Evolutionary conservation across 805 yeast genomes (phyloP).

Genomic region (Ogataea degrootiae): DNA sequence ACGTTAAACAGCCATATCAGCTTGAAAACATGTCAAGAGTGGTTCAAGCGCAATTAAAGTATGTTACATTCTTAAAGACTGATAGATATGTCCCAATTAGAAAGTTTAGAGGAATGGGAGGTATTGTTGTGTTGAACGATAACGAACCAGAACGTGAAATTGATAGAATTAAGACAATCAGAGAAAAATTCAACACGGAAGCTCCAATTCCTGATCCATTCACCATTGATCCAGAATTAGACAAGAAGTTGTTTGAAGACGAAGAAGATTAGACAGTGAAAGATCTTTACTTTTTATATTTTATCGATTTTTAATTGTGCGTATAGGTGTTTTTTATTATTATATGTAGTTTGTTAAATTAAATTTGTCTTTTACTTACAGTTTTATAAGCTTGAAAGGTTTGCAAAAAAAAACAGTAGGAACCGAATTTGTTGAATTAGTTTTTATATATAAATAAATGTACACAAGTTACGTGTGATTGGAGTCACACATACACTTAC

Average conservation of each 20-base stretch:
- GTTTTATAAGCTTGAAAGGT: too few relatives aligned
- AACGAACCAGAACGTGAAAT: constrained; percentile 54
- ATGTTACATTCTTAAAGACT: constrained; percentile 69
- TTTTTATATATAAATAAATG: too few relatives aligned
- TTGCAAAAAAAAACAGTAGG: too few relatives aligned
- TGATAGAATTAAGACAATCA: constrained; percentile 73
- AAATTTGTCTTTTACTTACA: too few relatives aligned
- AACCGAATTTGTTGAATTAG: too few relatives aligned
- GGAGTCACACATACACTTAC: constrained; percentile 13
- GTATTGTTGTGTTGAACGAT: constrained; percentile 70
- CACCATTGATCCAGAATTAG: constrained; percentile 45
- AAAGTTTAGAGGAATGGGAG: constrained; percentile 62
- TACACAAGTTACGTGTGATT: too few relatives aligned
- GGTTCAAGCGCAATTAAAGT: constrained; percentile 81
- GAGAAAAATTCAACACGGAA: constrained; percentile 68
- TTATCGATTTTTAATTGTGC: too few relatives aligned
- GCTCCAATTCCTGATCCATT: constrained; percentile 75
- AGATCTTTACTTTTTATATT: too few relatives aligned
- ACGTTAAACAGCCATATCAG: constrained; percentile 61
- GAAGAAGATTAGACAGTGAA: constrained; percentile 8
- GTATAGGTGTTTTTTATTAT: too few relatives aligned
- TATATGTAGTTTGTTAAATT: too few relatives aligned
- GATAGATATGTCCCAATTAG: constrained; percentile 81
- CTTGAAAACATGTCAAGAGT: constrained; percentile 82
- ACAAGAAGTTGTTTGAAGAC: constrained; percentile 24